Evolutionary conservation across 2,329 filamentous ascomycete species (phyloP), one percentile per base, ranked within the genome.

Genomic region (Fusarium praegraminearum): DNA sequence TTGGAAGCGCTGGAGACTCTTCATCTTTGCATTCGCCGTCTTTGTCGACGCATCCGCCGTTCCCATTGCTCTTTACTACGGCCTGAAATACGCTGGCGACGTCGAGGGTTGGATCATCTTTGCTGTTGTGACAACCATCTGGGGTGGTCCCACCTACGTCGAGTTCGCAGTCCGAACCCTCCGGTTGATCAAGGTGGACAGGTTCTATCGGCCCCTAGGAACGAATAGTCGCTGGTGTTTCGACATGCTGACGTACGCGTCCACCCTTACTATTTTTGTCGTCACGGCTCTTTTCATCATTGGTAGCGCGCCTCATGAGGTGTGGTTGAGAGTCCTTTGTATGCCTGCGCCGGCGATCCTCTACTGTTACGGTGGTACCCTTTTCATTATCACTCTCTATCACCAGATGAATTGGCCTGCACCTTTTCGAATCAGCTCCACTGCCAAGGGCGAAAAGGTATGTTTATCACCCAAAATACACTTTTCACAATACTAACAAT

Each of bases 361-460:
- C 22, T 84, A 84, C 60, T 82, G 82, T 49, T 74, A 83, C 16
- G 83, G 84, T 7, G 78, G 80, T 15, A 77, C 82, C 28, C 73
- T 84, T 28, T 73, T 80, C 7, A 63, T 83, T 15, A 79, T 83
- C 5, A 77, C 73, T 30, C 67, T 81, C 4, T 80, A 70, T 35
- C 73, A 77, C 33, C 51, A 68, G 36, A 78, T 78, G 76, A 82
- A 80, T 7, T 80, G 80, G 75, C 78, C 77, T 18, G 85, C 88
- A 0, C 88, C 87, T 1, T 90, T 88, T 73, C 85, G 87, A 46
- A 87, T 91, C 65, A 90, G 87, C 55, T 91, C 89, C 3, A 87
- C 88, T 0, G 83, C 83, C 1, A 89, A 88, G 73, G 89, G 89
- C 20, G 79, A 78, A 65, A 73, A 73, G 73, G 79, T 80, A 73